These are phyloP conservation scores for Candida insectorum DNA, from an alignment of 805 yeast species.

Conservation along the genomic window DNA sequence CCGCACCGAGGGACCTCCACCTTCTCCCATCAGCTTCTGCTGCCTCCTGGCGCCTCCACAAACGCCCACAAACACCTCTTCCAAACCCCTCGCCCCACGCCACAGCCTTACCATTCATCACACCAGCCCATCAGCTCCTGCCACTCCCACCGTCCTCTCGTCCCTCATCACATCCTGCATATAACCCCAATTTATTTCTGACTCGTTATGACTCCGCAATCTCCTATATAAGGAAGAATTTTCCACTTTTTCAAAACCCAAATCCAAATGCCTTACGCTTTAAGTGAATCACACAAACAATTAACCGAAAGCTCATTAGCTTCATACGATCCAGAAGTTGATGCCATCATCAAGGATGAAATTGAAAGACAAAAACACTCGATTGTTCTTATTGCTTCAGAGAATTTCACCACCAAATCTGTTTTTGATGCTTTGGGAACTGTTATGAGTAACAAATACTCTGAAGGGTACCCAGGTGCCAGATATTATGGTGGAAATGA, in stretches of 20 bases:
- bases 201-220: conserved; percentile 1
- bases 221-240: conserved; percentile 2
- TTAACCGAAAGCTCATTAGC: conserved; percentile 60
- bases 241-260: not conserved
- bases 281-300: conserved; percentile 46
- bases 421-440: conserved; percentile 94
- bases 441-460: conserved; percentile 95
- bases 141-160: too few species aligned
- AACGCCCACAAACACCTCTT: too few species aligned
- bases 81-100: too few species aligned
- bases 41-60: too few species aligned
- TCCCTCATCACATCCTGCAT: too few species aligned
- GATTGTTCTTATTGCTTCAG: conserved; percentile 89
- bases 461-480: conserved; percentile 98
- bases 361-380: conserved; percentile 86
- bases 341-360: conserved; percentile 71
- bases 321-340: conserved; percentile 83
- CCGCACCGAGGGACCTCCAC: too few species aligned
- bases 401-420: conserved; percentile 91
- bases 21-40: too few species aligned
- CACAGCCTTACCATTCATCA: too few species aligned
- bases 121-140: too few species aligned
- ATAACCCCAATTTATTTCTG: too few species aligned
- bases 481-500: conserved; percentile 98
- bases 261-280: conserved; percentile 46